These are phyloP conservation scores for Cymbopogon flexuosus DNA, from an alignment of 202 grass and related monocot genomes.

Conservation along the genomic window DNA sequence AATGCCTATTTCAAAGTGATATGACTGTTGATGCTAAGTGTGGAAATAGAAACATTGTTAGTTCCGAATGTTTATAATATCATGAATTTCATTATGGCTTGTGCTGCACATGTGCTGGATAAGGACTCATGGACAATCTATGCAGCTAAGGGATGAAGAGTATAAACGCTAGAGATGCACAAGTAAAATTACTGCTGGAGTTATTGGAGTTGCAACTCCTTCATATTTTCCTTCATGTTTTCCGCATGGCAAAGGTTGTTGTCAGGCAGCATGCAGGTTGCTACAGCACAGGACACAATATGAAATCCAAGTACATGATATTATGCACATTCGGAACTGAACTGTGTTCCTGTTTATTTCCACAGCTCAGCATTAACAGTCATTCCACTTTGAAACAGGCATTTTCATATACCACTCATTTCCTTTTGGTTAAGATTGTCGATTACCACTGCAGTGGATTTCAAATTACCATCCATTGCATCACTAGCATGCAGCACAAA, in stretches of 20 bases:
- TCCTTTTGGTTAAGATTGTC: neutral
- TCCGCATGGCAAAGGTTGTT: neutral
- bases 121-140: neutral
- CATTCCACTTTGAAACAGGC: conserved; percentile 13
- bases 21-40: neutral
- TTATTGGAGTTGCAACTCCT: neutral
- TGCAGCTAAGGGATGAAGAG: neutral
- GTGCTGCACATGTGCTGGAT: neutral
- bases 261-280: neutral
- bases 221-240: neutral
- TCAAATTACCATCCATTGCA: neutral
- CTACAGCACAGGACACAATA: neutral
- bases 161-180: neutral
- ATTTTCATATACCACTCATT: neutral
- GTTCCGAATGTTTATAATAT: neutral
- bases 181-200: neutral
- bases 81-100: neutral
- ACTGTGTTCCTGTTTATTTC: too few relatives aligned
- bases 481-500: neutral
- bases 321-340: too few relatives aligned
- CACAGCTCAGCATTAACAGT: too few relatives aligned
- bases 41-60: neutral
- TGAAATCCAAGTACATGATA: neutral
- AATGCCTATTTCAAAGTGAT: too few relatives aligned
- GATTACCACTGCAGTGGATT: neutral